Base-by-base conservation (phyloP, 345 rosid species). In the Aurinia saxatilis region DNA sequence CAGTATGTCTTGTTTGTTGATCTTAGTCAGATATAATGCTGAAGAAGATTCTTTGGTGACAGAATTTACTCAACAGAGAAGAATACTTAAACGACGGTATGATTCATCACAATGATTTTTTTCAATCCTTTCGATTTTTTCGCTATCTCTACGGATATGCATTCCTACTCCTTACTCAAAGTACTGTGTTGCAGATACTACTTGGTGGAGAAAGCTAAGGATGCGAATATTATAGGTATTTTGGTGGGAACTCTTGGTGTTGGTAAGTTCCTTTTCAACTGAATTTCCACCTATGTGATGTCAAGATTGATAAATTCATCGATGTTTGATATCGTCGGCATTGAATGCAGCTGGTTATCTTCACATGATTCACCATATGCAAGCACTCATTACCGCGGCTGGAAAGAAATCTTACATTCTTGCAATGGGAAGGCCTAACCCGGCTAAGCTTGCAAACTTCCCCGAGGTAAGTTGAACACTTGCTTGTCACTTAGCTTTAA, bases 191-290 rank as follows among this genome's bases (percentile, higher is more conserved):
- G 69, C 81, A 92, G 98, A 77, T 92, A 89, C 76, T 92, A 77
- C 76, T 73, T 92, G 33, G 96, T 92, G 75, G 98, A 92, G 80
- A 92, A 84, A 75, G 98, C 98, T 65, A 92, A 85, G 67, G 98
- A 92, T 84, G 93, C 96, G 29, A 85, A 85, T 71, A 82, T 92
- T 50, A 72, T 92, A 52, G 98, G 98, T 62, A 82, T 92, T 65
- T 76, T 92, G 78, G 97, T 89, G 42, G 98, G 98, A 51, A 89
- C 98, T 33, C 98, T 92, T 50, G 96, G 98, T 65, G 98, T 85
- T 38, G 97, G 98, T 89, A 84, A 65, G 84, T 52, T 46, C 46
- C 5, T 48, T 23, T n/a, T 9, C 64, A 38, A 51, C 51, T 63
- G 5, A 40, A 18, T 63, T 51, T 51, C 10, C 49, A 11, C 60